A percentile compares a stretch with the other conserved stretches of the same genome.
phyloP scores from a whole-genome alignment of 83 land plant species.

The Picea abies region DNA sequence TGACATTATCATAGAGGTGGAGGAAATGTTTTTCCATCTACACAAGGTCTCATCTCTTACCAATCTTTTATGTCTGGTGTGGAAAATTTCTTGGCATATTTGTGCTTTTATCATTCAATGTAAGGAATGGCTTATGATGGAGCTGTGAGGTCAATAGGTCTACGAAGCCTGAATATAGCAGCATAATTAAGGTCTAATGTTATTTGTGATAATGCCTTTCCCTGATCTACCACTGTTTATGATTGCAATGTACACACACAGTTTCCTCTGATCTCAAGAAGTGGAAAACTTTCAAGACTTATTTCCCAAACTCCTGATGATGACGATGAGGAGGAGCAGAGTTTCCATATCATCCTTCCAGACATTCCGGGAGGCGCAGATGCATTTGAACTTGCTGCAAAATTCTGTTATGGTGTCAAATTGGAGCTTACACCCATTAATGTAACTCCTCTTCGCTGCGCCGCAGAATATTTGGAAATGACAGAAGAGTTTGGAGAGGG shows the following conservation, averaged over 20 bases:
- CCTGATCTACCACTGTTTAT: conserved; percentile 1
- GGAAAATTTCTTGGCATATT: background rate
- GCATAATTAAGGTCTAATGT: background rate
- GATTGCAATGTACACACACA: conserved; percentile 21
- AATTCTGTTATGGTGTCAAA: conserved; percentile 80
- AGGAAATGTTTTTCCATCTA: conserved; percentile 40
- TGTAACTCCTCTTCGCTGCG: conserved; percentile 73
- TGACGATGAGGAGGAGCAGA: conserved; percentile 23
- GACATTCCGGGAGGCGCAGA: conserved; percentile 81
- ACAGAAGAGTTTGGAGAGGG: conserved; percentile 70
- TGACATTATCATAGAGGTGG: conserved; percentile 34
- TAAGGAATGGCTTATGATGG: background rate
- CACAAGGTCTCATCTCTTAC: conserved; percentile 29
- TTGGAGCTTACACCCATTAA: conserved; percentile 57
- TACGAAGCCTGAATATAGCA: background rate
- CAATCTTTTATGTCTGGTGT: background rate
- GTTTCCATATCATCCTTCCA: conserved; percentile 37
- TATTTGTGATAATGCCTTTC: background rate
- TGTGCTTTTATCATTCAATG: background rate
- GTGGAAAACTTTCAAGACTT: conserved; percentile 40
- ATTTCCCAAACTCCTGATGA: conserved; percentile 13
- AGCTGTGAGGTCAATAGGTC: background rate
- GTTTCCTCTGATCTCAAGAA: conserved; percentile 83
- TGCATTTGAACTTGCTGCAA: conserved; percentile 68
- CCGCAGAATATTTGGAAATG: conserved; percentile 81